phyloP scores from a whole-genome alignment of 2,329 filamentous ascomycete genomes.

The Karstenula rhodostoma region DNA sequence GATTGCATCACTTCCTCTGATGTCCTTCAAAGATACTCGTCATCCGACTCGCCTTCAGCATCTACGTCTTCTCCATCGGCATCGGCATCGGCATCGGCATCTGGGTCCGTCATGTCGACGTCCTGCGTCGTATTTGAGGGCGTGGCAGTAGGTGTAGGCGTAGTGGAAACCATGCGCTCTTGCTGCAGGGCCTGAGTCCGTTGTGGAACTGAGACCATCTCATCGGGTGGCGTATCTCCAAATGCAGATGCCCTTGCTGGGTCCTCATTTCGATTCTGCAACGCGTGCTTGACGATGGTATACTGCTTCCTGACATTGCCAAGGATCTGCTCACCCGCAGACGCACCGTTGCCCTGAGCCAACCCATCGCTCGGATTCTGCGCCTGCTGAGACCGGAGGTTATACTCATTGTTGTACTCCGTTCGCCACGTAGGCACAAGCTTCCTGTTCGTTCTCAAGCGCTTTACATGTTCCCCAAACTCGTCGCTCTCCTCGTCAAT shows the following conservation, averaged over 20 bases:
- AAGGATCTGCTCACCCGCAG: constrained; percentile 22
- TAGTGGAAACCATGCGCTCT: neutral
- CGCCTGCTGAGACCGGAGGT: constrained; percentile 22
- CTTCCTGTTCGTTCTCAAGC: constrained; percentile 29
- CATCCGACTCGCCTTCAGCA: constrained; percentile 35
- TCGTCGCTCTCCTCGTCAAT: constrained; percentile 38
- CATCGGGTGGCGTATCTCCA: neutral
- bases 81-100: constrained; percentile 25
- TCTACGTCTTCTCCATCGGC: too few species aligned
- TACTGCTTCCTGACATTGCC: constrained; percentile 33
- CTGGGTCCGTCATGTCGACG: constrained; percentile 24
- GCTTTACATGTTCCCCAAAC: constrained; percentile 42
- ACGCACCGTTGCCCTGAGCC: constrained; percentile 1
- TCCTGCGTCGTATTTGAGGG: constrained; percentile 5
- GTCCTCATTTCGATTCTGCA: neutral
- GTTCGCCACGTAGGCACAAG: constrained; percentile 33
- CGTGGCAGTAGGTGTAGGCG: constrained; percentile 9
- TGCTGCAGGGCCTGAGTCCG: neutral
- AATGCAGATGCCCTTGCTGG: neutral
- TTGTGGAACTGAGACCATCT: neutral
- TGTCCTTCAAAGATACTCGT: constrained; percentile 13
- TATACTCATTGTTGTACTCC: constrained; percentile 28
- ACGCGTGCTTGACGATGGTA: constrained; percentile 24
- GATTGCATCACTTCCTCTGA: neutral
- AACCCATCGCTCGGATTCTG: neutral